phyloP scores from a whole-genome alignment of 306 rosid species.

The Acacia confusa region DNA sequence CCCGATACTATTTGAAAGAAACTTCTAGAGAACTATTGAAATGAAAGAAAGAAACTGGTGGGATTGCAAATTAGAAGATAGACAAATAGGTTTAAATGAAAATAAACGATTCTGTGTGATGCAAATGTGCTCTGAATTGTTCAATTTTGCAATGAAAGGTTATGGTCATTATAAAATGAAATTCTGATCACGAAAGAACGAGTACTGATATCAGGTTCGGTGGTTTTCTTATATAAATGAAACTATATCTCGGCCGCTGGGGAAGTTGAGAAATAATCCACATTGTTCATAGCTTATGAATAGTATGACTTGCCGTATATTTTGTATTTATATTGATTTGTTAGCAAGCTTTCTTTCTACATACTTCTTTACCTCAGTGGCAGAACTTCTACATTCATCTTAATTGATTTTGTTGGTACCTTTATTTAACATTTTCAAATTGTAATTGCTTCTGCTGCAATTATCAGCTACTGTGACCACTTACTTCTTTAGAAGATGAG shows the following conservation, averaged over 20 bases:
- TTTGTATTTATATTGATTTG: background rate
- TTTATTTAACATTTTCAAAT: background rate
- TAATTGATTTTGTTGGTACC: conserved; percentile 15
- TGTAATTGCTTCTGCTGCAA: conserved; percentile 8
- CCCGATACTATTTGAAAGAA: background rate
- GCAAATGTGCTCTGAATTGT: background rate
- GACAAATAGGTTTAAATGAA: conserved; percentile 2
- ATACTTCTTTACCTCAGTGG: background rate
- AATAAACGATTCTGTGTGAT: background rate
- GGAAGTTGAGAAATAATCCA: background rate
- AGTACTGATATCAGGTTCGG: background rate
- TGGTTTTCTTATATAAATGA: background rate
- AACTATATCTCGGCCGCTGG: background rate
- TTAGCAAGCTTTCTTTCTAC: background rate
- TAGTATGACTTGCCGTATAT: background rate
- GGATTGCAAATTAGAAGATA: background rate
- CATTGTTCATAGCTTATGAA: background rate
- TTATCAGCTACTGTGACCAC: conserved; percentile 4
- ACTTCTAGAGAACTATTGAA: background rate
- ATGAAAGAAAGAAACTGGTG: background rate
- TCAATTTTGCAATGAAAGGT: background rate
- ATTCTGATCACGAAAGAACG: background rate
- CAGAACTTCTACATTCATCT: conserved; percentile 1
- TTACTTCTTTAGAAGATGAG: conserved; percentile 7
- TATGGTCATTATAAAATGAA: background rate